These are phyloP conservation scores for Schizopora paradoxa DNA, from an alignment of 1,284 basidiomycete species.

Conservation along the genomic window DNA sequence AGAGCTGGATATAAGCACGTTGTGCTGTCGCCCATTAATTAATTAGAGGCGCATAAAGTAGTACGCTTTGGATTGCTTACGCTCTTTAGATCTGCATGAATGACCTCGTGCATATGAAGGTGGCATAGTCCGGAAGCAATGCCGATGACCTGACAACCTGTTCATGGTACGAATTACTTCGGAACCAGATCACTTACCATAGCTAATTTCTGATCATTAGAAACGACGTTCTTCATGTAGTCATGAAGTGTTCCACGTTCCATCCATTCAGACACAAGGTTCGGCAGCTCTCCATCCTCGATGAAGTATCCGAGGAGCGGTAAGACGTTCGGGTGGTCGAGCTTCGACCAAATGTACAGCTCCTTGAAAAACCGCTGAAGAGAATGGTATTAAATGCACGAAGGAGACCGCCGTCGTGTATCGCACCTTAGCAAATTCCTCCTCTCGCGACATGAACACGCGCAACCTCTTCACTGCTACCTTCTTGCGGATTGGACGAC, in stretches of 20 bases:
- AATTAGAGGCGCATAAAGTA: no score
- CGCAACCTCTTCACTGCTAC: slow-evolving; percentile 11
- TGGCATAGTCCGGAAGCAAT: neutral
- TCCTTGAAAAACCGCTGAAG: neutral
- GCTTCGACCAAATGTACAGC: neutral
- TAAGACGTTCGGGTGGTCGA: slow-evolving; percentile 1
- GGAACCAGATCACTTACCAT: neutral
- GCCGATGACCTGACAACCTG: neutral
- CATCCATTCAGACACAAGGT: slow-evolving; percentile 2
- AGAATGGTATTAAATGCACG: neutral
- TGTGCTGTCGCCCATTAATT: no score
- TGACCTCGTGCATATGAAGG: neutral
- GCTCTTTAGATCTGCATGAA: neutral
- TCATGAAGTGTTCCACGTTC: neutral
- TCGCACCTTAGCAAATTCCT: slow-evolving; percentile 5
- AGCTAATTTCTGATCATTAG: neutral
- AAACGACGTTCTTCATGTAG: neutral
- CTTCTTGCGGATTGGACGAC: no score
- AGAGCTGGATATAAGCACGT: slow-evolving; percentile 1
- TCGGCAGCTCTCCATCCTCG: neutral
- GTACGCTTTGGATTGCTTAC: no score
- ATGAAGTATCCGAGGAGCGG: neutral
- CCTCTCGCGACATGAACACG: neutral
- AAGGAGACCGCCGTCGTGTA: neutral
- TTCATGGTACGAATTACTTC: neutral